A percentile compares a stretch with the other conserved stretches of the same genome.
phyloP scores from a whole-genome alignment of 768 basidiomycete genomes.

The Pleurotus cornucopiae region DNA sequence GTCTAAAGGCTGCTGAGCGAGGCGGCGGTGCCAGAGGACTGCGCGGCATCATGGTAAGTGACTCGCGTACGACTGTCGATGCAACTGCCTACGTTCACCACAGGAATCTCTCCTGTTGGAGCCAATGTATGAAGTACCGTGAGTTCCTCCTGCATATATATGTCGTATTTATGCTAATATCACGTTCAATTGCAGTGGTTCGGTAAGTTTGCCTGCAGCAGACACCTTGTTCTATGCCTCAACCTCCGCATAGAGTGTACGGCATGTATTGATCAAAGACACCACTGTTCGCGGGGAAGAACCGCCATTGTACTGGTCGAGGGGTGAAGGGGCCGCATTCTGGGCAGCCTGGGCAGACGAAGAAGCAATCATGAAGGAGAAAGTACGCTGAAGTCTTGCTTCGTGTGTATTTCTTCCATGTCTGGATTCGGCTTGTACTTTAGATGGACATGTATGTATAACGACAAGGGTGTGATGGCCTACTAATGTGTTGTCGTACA shows the following conservation, averaged over 20 bases:
- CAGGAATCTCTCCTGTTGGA: constrained; percentile 82
- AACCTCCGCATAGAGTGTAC: constrained; percentile 48
- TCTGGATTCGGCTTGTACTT: background rate
- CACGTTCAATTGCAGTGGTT: constrained; percentile 42
- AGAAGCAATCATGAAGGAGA: constrained; percentile 30
- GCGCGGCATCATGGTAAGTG: constrained; percentile 77
- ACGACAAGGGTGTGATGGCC: background rate
- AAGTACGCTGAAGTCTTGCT: constrained; percentile 8
- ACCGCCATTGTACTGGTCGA: constrained; percentile 71
- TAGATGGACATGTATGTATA: background rate
- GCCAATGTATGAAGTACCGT: constrained; percentile 92
- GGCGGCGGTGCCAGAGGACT: constrained; percentile 91
- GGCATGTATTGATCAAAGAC: constrained; percentile 79
- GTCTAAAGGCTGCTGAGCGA: constrained; percentile 68
- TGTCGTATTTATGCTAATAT: background rate
- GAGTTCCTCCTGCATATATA: constrained; percentile 31
- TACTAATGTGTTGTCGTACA: background rate
- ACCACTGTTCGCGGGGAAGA: constrained; percentile 62
- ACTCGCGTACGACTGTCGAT: background rate
- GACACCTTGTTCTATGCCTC: constrained; percentile 2
- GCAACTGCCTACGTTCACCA: background rate
- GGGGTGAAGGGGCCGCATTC: constrained; percentile 61
- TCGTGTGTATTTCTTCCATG: background rate
- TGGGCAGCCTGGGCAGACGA: constrained; percentile 77
- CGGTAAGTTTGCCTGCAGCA: constrained; percentile 39